phyloP scores from a whole-genome alignment of 306 rosid species.

The Dicorynia guianensis region DNA sequence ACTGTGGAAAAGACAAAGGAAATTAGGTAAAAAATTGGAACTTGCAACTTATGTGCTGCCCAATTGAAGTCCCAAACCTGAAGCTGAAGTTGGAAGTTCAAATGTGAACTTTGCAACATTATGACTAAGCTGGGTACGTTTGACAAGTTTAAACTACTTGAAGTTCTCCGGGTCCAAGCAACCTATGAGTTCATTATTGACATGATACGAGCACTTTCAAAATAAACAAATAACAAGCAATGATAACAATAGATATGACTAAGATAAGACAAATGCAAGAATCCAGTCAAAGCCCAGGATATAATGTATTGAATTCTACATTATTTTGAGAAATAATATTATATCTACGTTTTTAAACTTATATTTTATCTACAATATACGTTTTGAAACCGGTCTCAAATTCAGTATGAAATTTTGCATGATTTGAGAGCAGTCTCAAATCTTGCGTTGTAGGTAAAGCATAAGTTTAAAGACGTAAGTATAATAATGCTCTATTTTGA shows the following conservation, averaged over 20 bases:
- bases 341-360: too few relatives aligned
- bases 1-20: slow-evolving; percentile 17
- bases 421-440: too few relatives aligned
- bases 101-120: slow-evolving; percentile 95
- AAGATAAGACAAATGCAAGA: not conserved
- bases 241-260: not conserved
- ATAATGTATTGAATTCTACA: slow-evolving; percentile 16
- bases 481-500: too few relatives aligned
- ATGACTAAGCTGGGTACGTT: slow-evolving; percentile 84
- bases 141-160: slow-evolving; percentile 81
- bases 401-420: too few relatives aligned
- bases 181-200: slow-evolving; percentile 48
- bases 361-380: too few relatives aligned
- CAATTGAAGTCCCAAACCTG: slow-evolving; percentile 95
- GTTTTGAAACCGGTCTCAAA: too few relatives aligned
- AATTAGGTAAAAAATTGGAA: slow-evolving; percentile 41
- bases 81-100: slow-evolving; percentile 76
- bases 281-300: not conserved
- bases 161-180: slow-evolving; percentile 77
- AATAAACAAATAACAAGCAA: slow-evolving; percentile 11
- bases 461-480: too few relatives aligned
- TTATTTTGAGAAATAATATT: slow-evolving; percentile 15
- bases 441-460: too few relatives aligned
- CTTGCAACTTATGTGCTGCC: slow-evolving; percentile 99
- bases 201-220: slow-evolving; percentile 24